Base-by-base conservation (phyloP, 2,329 filamentous ascomycete genomes). In the Neocucurbitaria cava region DNA sequence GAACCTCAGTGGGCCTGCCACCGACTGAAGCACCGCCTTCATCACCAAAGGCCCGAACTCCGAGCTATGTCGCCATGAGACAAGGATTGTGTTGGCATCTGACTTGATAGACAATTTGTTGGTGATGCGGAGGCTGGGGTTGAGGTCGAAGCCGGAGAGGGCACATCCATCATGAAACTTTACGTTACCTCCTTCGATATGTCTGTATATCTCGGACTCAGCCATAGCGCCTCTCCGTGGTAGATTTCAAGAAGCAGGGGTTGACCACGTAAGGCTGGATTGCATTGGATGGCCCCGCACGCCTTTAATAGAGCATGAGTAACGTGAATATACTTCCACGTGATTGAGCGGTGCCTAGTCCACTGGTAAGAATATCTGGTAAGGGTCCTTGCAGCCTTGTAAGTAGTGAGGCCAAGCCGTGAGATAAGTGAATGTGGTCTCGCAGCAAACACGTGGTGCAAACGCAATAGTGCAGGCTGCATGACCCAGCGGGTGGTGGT, bases 21-120 rank as follows among this genome's bases (percentile, higher is more conserved):
- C 17, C n/a, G 40, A 49, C 17, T 45, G 11, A 15, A 54, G 36
- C n/a, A 45, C 4, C 9, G 15, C 18, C 31, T 45, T 46, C 28
- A 40, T 40, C 26, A 36, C 18, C 13, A 10, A 41, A 13, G 20
- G 24, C 11, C 35, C 21, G 7, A 36, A 7, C 28, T 18, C 46
- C 9, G 21, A n/a, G 24, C 26, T 45, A n/a, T 26, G 41, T 31
- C 24, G 48, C 47, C 48, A 55, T 35, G 38, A 48, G 33, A 55
- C 26, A 9, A 58, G 24, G 33, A 59, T 44, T 17, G 51, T 46
- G 45, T 58, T 55, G 20, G 48, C 52, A 24, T 58, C 47, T 11
- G 41, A 48, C 33, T 46, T 54, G 31, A 55, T 46, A 18, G 51
- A 52, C 11, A 58, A 35, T 8, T 42, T 39, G 44, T 43, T 51